Conservation (phyloP, 2,329 filamentous ascomycete species). For the Botrytis deweyae region DNA sequence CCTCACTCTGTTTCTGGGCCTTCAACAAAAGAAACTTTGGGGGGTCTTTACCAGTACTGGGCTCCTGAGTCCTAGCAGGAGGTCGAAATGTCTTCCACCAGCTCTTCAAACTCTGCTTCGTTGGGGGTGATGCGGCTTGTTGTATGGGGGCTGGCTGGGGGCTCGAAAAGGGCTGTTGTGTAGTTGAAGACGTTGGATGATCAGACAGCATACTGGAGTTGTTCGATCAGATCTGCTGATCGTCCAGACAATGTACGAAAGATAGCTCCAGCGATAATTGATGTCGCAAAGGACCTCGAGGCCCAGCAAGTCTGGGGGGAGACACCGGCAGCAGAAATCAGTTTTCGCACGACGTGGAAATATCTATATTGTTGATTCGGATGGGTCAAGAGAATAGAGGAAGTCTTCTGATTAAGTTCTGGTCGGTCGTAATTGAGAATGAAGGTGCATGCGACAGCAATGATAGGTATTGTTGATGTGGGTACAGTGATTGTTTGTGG, state of each 20-base stretch:
- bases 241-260: conserved; percentile 23
- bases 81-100: conserved; percentile 98
- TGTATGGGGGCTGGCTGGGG: conserved; percentile 35
- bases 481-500: conserved; percentile 21
- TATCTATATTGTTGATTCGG: conserved; percentile 9
- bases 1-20: conserved; percentile 7
- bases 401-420: neutral
- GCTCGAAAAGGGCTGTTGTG: conserved; percentile 35
- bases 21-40: conserved; percentile 25
- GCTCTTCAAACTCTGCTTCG: conserved; percentile 82
- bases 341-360: conserved; percentile 13
- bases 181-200: conserved; percentile 30
- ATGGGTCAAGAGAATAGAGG: neutral
- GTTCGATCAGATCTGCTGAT: conserved; percentile 25
- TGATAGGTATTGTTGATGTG: conserved; percentile 20
- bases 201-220: conserved; percentile 34
- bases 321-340: conserved; percentile 24
- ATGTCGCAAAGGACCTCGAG: conserved; percentile 25
- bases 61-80: conserved; percentile 55
- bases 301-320: conserved; percentile 23
- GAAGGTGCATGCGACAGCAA: conserved; percentile 22
- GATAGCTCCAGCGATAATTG: conserved; percentile 23
- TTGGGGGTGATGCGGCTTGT: conserved; percentile 66
- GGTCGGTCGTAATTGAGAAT: neutral
- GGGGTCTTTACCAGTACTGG: conserved; percentile 20